A percentile compares a stretch with the other conserved stretches of the same genome.
These are phyloP conservation scores for Cutaneotrichosporon dermatis DNA, from an alignment of 1,284 basidiomycete species.

Conservation along the genomic window DNA sequence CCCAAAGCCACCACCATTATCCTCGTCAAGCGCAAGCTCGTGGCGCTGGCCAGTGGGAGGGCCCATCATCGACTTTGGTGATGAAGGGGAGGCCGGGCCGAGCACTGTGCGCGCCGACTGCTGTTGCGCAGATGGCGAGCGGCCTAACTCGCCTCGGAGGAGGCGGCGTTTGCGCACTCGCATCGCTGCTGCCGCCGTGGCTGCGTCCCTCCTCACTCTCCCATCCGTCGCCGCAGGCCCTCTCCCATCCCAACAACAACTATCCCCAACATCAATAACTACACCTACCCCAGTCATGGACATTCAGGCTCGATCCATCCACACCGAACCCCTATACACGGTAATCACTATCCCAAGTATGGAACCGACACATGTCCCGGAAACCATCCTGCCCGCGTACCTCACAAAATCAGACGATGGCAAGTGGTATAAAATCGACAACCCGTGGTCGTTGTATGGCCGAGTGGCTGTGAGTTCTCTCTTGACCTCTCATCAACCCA, in stretches of 20 bases:
- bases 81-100: conserved; percentile 20
- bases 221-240: neutral
- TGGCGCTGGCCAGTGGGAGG: conserved; percentile 23
- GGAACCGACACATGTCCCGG: conserved; percentile 12
- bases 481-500: neutral
- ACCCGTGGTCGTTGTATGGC: conserved; percentile 37
- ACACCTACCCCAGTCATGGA: neutral
- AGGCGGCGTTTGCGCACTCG: neutral
- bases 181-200: neutral
- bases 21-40: neutral
- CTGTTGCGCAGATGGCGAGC: neutral
- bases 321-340: neutral
- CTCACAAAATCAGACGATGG: conserved; percentile 29
- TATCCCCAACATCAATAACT: neutral
- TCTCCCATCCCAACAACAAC: conserved; percentile 3
- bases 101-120: neutral
- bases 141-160: neutral
- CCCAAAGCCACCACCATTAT: conserved; percentile 4
- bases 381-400: conserved; percentile 33
- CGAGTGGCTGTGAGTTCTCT: conserved; percentile 17
- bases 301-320: conserved; percentile 2
- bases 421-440: conserved; percentile 28
- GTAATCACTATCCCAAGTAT: neutral
- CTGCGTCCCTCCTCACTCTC: conserved; percentile 2
- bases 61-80: conserved; percentile 23